phyloP scores from a whole-genome alignment of 139 green algal genomes.

The Cymbomonas tetramitiformis region DNA sequence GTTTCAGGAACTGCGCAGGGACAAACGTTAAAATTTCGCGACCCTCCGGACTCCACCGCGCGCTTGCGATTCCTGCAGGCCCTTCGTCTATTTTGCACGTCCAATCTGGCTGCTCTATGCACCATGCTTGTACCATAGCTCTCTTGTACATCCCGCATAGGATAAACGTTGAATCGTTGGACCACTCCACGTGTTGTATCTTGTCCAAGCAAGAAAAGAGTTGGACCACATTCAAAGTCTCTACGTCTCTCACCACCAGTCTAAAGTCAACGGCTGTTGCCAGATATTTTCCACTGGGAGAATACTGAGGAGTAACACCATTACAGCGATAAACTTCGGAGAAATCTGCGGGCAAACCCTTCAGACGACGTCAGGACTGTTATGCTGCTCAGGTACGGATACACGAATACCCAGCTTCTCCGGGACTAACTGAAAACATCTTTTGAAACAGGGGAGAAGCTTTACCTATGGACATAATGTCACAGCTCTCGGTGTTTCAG shows the following conservation, averaged over 20 bases:
- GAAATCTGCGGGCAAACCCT: slow-evolving; percentile 58
- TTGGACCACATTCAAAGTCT: slow-evolving; percentile 14
- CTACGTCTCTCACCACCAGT: slow-evolving; percentile 48
- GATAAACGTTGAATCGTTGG: slow-evolving; percentile 48
- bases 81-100: slow-evolving; percentile 75
- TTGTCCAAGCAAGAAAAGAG: slow-evolving; percentile 54
- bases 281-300: slow-evolving; percentile 48
- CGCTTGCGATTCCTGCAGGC: slow-evolving; percentile 34
- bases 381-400: too few species aligned
- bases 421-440: too few species aligned
- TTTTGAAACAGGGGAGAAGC: too few species aligned
- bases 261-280: slow-evolving; percentile 56
- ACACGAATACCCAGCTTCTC: too few species aligned
- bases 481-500: too few species aligned
- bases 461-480: too few species aligned
- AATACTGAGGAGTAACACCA: slow-evolving; percentile 40
- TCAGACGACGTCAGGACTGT: too few species aligned
- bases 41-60: slow-evolving; percentile 36
- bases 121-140: slow-evolving; percentile 54
- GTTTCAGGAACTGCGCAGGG: not conserved
- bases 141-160: slow-evolving; percentile 47
- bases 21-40: slow-evolving; percentile 40
- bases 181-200: slow-evolving; percentile 63
- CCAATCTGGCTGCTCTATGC: slow-evolving; percentile 53
- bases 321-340: slow-evolving; percentile 46